Conservation (phyloP, 805 yeast species). For the Ogataea wickerhamii region DNA sequence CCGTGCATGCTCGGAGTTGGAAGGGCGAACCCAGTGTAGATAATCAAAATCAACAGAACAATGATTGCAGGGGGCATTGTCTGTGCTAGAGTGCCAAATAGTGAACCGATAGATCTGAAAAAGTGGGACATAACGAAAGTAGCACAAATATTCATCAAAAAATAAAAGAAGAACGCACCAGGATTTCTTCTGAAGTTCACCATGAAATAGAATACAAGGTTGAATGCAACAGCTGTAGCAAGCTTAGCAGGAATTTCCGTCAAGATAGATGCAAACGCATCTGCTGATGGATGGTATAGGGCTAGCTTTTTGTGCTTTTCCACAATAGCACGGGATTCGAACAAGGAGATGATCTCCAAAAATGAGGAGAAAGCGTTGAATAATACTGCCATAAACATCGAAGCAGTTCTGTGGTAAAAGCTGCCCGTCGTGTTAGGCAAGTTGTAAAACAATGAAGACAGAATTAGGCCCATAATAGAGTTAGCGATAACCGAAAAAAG, state of each 20-base stretch:
- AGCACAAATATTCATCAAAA: too few species aligned
- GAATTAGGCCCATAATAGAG: conserved; percentile 47
- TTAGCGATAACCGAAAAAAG: conserved; percentile 43
- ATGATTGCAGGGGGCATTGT: conserved; percentile 58
- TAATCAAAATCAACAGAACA: conserved; percentile 42
- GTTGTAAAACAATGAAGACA: conserved; percentile 57
- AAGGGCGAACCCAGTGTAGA: conserved; percentile 61
- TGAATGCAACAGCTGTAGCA: too few species aligned
- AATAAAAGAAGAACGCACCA: too few species aligned
- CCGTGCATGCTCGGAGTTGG: conserved; percentile 54
- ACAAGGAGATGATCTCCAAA: too few species aligned
- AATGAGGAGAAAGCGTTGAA: too few species aligned
- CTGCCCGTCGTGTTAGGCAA: conserved; percentile 38
- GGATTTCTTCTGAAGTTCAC: too few species aligned
- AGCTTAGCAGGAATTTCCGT: conserved; percentile 52
- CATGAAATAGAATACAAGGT: conserved; percentile 46
- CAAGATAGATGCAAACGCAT: conserved; percentile 57
- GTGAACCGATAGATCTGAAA: too few species aligned
- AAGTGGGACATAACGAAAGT: too few species aligned
- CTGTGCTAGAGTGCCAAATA: conserved; percentile 41
- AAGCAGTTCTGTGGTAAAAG: conserved; percentile 54
- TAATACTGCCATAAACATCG: conserved; percentile 61
- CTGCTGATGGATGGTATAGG: conserved; percentile 52
- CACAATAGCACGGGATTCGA: conserved; percentile 51
- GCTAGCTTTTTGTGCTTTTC: conserved; percentile 55